Percentiles rank a stretch among this genome's conserved stretches.
Conservation (phyloP, 805 yeast genomes). For the Tetrapisispora pingtungensis region DNA sequence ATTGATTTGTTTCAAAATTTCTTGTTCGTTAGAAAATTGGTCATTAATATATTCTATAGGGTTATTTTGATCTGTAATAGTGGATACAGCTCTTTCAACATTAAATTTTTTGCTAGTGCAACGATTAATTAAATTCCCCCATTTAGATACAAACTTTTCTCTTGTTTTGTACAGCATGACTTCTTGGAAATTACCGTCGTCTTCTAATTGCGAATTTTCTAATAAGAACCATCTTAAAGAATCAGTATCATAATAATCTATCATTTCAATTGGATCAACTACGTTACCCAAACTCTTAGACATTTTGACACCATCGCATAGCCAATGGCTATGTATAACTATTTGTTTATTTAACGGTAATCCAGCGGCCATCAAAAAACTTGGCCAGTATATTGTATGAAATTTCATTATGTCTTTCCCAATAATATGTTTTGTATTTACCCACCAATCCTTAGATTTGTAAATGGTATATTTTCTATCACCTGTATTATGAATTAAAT, state of each 20-base stretch:
- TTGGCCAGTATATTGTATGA: slow-evolving; percentile 93
- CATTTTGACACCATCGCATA: slow-evolving; percentile 84
- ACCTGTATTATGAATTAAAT: slow-evolving; percentile 11
- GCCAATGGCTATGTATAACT: slow-evolving; percentile 92
- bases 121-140: slow-evolving; percentile 69
- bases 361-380: slow-evolving; percentile 75
- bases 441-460: slow-evolving; percentile 16
- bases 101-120: slow-evolving; percentile 62
- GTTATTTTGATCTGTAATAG: slow-evolving; percentile 9
- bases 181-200: slow-evolving; percentile 74
- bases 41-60: neutral
- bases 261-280: slow-evolving; percentile 73
- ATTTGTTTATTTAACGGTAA: slow-evolving; percentile 60
- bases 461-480: neutral
- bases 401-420: slow-evolving; percentile 89
- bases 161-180: slow-evolving; percentile 42
- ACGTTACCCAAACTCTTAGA: slow-evolving; percentile 89
- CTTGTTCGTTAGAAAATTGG: slow-evolving; percentile 4
- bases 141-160: slow-evolving; percentile 65
- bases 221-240: slow-evolving; percentile 64
- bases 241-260: slow-evolving; percentile 58
- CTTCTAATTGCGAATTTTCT: slow-evolving; percentile 62
- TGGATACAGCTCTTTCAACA: slow-evolving; percentile 36
- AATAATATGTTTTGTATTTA: slow-evolving; percentile 58
- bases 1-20: slow-evolving; percentile 13